A percentile compares a stretch with the other conserved stretches of the same genome.
These are phyloP conservation scores for Rubia tinctorum DNA, from an alignment of 305 asterid species.

Conservation along the genomic window DNA sequence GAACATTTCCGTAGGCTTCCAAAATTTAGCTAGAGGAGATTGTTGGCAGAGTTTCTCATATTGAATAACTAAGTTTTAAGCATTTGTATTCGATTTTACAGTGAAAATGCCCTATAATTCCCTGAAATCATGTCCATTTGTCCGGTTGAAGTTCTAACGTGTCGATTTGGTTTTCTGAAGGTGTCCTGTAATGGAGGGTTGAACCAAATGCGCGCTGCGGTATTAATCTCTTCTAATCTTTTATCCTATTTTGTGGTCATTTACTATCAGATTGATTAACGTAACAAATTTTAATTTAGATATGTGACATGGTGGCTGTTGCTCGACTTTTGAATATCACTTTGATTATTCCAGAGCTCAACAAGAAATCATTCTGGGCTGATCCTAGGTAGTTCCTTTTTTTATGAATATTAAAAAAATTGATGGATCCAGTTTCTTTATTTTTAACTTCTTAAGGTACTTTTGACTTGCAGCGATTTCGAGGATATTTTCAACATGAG, in stretches of 20 bases:
- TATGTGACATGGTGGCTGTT: conserved; percentile 95
- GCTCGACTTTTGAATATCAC: conserved; percentile 95
- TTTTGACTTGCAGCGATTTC: conserved; percentile 67
- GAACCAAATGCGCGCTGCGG: conserved; percentile 99
- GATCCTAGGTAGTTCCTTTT: conserved; percentile 74
- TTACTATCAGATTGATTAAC: conserved; percentile 28
- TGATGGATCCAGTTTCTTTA: background rate
- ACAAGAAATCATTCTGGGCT: conserved; percentile 97
- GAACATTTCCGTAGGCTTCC: background rate
- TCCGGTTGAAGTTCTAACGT: background rate
- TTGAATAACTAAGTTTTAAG: background rate
- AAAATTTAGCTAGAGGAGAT: background rate
- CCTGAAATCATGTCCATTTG: background rate
- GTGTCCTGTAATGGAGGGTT: conserved; percentile 98
- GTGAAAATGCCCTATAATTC: background rate
- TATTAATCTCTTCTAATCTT: conserved; percentile 29
- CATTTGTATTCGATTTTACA: background rate
- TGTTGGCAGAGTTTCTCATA: background rate
- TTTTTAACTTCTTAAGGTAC: conserved; percentile 13
- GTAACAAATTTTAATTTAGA: conserved; percentile 45
- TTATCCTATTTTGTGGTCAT: conserved; percentile 16
- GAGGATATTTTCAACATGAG: conserved; percentile 90
- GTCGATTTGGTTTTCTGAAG: conserved; percentile 59
- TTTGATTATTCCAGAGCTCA: conserved; percentile 94
- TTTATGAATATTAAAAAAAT: background rate